These are phyloP conservation scores for Carnegiea gigantea DNA, from an alignment of 179 eudicot genomes.

Conservation along the genomic window DNA sequence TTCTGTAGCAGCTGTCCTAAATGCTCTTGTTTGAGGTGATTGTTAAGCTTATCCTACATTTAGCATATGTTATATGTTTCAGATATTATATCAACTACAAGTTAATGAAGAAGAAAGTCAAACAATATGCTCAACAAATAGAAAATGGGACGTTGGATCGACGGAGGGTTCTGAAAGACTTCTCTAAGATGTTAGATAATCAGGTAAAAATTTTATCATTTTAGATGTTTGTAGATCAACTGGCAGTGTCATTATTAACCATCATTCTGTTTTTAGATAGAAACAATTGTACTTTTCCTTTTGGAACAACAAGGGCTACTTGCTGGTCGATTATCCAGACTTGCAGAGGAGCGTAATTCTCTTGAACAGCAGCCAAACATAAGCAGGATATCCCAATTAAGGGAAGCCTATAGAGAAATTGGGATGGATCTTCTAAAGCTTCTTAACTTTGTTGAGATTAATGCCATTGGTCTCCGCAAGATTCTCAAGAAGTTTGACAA, in stretches of 20 bases:
- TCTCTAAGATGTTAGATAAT: conserved; percentile 74
- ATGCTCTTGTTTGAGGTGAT: neutral
- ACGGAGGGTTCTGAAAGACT: conserved; percentile 65
- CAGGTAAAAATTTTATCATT: conserved; percentile 41
- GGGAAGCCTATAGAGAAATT: conserved; percentile 57
- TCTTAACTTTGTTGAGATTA: conserved; percentile 68
- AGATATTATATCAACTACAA: conserved; percentile 82
- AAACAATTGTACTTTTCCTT: conserved; percentile 57
- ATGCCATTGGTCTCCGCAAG: conserved; percentile 75
- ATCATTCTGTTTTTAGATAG: conserved; percentile 38
- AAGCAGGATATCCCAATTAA: conserved; percentile 50
- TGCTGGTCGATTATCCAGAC: conserved; percentile 62
- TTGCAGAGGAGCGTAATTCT: conserved; percentile 57
- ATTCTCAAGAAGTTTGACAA: conserved; percentile 84
- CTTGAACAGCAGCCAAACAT: conserved; percentile 55
- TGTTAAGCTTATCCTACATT: neutral
- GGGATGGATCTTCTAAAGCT: conserved; percentile 69
- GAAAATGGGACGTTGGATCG: conserved; percentile 51
- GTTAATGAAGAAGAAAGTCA: conserved; percentile 72
- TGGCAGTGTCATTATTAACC: neutral
- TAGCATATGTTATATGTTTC: conserved; percentile 12
- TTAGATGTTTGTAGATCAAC: neutral
- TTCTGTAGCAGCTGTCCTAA: neutral
- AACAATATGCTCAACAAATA: conserved; percentile 62
- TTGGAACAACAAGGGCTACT: conserved; percentile 79